These are phyloP conservation scores for Torulaspora quercuum DNA, from an alignment of 805 yeast species.

Conservation along the genomic window DNA sequence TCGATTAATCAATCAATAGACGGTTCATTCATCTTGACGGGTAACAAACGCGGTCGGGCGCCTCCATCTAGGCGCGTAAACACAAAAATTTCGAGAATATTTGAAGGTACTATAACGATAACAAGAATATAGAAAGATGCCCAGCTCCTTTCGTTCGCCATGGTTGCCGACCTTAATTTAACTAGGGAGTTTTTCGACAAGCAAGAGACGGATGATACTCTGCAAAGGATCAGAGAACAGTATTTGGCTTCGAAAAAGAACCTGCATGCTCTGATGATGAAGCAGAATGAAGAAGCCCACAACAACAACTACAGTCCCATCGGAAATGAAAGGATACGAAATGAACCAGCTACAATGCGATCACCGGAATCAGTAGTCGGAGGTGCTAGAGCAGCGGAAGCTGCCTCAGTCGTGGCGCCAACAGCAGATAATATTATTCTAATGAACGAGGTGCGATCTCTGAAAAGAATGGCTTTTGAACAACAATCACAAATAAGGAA, in stretches of 20 bases:
- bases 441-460: constrained; percentile 18
- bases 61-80: constrained; percentile 10
- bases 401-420: too few species aligned
- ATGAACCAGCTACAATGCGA: constrained; percentile 2
- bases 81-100: constrained; percentile 9
- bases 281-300: constrained; percentile 13
- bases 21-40: too few species aligned
- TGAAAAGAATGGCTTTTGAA: constrained; percentile 20
- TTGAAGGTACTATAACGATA: not conserved
- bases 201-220: constrained; percentile 33
- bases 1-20: too few species aligned
- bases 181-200: constrained; percentile 18
- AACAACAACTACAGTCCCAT: constrained; percentile 2
- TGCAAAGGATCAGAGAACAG: constrained; percentile 30
- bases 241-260: constrained; percentile 30
- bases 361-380: constrained; percentile 11
- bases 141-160: not conserved
- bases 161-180: constrained; percentile 7
- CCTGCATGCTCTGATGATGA: constrained; percentile 23
- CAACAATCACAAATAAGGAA: constrained; percentile 25
- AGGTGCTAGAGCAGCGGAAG: too few species aligned
- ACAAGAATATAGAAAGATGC: not conserved
- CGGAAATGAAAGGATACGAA: constrained; percentile 8
- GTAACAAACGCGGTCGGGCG: constrained; percentile 7
- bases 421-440: constrained; percentile 12